Evolutionary conservation across 1,284 basidiomycete genomes (phyloP).

Genomic region (Malassezia furfur): DNA sequence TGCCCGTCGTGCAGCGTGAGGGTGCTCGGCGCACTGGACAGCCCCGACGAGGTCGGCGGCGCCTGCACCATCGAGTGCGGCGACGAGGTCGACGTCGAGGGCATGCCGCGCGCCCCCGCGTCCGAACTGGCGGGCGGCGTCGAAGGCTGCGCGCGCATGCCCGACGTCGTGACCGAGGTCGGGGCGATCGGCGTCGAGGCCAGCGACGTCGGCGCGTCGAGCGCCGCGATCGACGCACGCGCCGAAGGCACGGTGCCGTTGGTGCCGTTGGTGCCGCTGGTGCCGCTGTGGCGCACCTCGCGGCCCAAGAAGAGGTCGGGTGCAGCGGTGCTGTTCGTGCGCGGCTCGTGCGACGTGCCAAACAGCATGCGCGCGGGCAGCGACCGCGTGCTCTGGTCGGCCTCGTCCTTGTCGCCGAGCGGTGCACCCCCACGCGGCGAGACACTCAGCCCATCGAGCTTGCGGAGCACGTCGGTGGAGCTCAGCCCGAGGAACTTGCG

Average conservation of each 20-base stretch:
- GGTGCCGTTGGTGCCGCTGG: no score
- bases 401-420: neutral
- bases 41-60: neutral
- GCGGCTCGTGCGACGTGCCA: neutral
- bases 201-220: no score
- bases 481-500: constrained; percentile 54
- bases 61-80: neutral
- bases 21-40: neutral
- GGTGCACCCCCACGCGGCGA: neutral
- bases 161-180: no score
- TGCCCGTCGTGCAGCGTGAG: neutral
- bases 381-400: constrained; percentile 3
- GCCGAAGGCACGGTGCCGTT: no score
- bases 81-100: neutral
- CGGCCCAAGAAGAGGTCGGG: no score
- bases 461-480: constrained; percentile 79
- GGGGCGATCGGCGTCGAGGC: no score
- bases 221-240: no score
- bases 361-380: constrained; percentile 2
- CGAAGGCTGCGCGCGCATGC: no score
- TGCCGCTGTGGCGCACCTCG: neutral
- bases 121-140: no score
- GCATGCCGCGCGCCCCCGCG: no score
- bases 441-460: constrained; percentile 68
- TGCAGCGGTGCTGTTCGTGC: no score